Conservation (phyloP, 768 basidiomycete genomes). For the Naematelia aurantialba region DNA sequence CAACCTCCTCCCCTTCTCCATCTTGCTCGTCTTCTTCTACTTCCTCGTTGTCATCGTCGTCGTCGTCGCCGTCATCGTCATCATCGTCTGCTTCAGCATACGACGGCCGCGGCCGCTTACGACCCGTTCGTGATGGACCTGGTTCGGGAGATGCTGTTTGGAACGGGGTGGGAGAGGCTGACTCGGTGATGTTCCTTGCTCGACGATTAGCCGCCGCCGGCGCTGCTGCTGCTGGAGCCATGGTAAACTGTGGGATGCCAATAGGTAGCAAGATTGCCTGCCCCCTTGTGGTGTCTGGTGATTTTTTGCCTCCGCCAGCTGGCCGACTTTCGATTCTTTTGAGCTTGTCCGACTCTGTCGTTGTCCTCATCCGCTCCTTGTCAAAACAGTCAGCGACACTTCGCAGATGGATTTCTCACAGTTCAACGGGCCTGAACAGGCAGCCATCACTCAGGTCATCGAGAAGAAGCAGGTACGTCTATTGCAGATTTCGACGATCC, state of each 20-base stretch:
- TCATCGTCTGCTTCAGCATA: conserved; percentile 14
- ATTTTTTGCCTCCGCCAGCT: neutral
- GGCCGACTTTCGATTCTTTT: neutral
- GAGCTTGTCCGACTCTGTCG: neutral
- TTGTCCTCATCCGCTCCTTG: no score
- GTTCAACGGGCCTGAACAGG: conserved; percentile 85
- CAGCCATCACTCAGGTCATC: conserved; percentile 77
- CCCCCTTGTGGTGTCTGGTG: neutral
- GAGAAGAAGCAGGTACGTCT: conserved; percentile 92
- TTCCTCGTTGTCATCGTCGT: conserved; percentile 16
- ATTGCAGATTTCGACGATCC: neutral
- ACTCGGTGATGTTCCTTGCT: conserved; percentile 28
- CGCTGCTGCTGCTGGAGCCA: no score
- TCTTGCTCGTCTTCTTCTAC: conserved; percentile 15
- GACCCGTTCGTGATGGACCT: conserved; percentile 1
- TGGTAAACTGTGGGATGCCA: no score
- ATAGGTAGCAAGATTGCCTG: no score
- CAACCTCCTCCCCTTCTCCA: conserved; percentile 4
- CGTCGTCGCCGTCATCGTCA: conserved; percentile 19
- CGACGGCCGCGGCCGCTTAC: conserved; percentile 1
- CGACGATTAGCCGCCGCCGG: conserved; percentile 15
- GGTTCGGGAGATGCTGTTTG: conserved; percentile 9
- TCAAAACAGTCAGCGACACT: no score
- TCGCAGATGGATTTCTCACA: conserved; percentile 79
- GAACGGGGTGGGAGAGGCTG: conserved; percentile 14